Conservation (phyloP, 257 asterid genomes). For the Coffea canephora region DNA sequence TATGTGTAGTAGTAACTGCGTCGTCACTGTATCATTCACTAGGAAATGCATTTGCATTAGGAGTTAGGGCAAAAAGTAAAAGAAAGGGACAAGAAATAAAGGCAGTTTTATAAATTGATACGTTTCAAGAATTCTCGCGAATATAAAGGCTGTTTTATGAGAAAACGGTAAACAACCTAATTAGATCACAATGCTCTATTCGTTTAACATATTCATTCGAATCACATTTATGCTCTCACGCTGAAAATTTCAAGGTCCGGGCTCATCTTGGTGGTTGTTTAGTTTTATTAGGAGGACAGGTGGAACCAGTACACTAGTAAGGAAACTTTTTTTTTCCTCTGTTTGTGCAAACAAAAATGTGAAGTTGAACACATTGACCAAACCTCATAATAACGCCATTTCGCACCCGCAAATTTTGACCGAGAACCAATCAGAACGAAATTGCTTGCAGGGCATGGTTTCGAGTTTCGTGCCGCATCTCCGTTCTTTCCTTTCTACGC, state of each 20-base stretch:
- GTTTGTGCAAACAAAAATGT: not conserved
- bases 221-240: not conserved
- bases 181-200: too few species aligned
- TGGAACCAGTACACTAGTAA: too few species aligned
- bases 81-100: not conserved
- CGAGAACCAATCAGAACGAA: not conserved
- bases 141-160: too few species aligned
- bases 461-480: not conserved
- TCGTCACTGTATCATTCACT: too few species aligned
- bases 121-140: too few species aligned
- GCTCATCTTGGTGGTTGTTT: not conserved
- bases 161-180: too few species aligned
- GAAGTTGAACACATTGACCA: not conserved
- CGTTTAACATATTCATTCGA: not conserved
- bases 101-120: too few species aligned
- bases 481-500: not conserved
- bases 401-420: not conserved
- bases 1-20: too few species aligned
- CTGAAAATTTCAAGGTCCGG: not conserved
- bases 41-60: not conserved
- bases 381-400: not conserved
- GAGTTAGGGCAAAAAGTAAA: not conserved
- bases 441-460: not conserved
- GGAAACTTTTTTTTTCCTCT: too few species aligned
- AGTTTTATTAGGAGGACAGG: not conserved